phyloP scores from a whole-genome alignment of 2,329 filamentous ascomycete genomes.

The Purpureocillium lavendulum region DNA sequence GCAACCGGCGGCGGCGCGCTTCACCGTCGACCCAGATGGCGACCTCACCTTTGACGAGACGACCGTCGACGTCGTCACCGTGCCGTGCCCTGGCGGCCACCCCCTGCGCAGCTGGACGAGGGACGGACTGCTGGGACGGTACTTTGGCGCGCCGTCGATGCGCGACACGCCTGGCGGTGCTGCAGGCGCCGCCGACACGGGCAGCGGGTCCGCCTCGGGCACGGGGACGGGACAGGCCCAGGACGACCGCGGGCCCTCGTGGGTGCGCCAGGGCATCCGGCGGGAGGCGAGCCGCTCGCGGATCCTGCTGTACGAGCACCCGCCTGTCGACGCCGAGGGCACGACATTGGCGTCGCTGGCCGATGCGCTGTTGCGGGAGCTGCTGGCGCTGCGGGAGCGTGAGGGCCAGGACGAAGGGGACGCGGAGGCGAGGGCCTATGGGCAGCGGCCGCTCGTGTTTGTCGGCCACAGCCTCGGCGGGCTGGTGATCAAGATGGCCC shows the following conservation, averaged over 20 bases:
- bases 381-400: constrained; percentile 24
- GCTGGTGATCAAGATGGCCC: constrained; percentile 47
- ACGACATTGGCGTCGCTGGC: constrained; percentile 36
- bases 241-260: constrained; percentile 21
- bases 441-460: constrained; percentile 46
- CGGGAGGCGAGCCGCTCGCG: constrained; percentile 37
- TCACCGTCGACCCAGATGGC: constrained; percentile 25
- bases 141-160: constrained; percentile 34
- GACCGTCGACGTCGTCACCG: constrained; percentile 42
- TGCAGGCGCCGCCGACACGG: too few species aligned
- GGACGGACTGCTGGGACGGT: constrained; percentile 37
- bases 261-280: constrained; percentile 45
- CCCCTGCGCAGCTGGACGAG: constrained; percentile 45
- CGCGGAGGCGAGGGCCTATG: constrained; percentile 1
- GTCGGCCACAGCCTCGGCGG: constrained; percentile 55
- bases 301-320: constrained; percentile 44
- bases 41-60: constrained; percentile 40
- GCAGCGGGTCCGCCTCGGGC: too few species aligned
- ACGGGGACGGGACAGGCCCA: too few species aligned
- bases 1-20: constrained; percentile 9
- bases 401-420: constrained; percentile 12
- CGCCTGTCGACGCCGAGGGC: constrained; percentile 25
- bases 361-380: constrained; percentile 35
- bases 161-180: constrained; percentile 16
- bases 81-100: constrained; percentile 45